These are phyloP conservation scores for Pseudogymnoascus sp. DNA, from an alignment of 2,329 filamentous ascomycete species.

Conservation along the genomic window DNA sequence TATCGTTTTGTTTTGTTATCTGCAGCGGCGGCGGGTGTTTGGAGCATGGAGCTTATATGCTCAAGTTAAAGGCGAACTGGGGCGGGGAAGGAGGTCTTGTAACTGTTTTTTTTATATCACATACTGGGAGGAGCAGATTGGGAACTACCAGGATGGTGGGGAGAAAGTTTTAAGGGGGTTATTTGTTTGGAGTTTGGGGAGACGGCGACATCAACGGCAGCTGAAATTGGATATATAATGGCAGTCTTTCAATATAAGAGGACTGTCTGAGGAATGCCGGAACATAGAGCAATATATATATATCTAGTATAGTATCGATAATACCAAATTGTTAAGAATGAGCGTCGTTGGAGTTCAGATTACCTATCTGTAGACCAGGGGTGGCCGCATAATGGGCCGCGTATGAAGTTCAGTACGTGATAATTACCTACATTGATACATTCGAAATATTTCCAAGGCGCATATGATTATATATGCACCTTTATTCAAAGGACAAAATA, in stretches of 20 bases:
- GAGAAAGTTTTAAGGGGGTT: neutral
- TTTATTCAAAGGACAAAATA: neutral
- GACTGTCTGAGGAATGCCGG: neutral
- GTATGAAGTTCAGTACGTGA: neutral
- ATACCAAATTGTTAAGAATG: constrained; percentile 6
- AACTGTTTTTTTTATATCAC: constrained; percentile 6
- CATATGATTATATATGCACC: neutral
- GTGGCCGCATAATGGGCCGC: constrained; percentile 4
- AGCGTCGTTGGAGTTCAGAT: neutral
- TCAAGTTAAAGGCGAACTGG: neutral
- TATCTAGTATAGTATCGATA: neutral
- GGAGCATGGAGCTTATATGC: constrained; percentile 2
- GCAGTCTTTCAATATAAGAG: neutral
- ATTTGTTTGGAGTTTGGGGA: constrained; percentile 2
- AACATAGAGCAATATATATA: neutral
- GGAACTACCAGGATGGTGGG: neutral
- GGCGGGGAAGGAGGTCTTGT: neutral
- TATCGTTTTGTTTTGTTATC: neutral
- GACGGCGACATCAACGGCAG: neutral
- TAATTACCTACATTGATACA: neutral
- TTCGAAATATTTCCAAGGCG: neutral
- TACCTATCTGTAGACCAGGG: neutral
- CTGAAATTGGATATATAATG: neutral
- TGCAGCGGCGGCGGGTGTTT: neutral
- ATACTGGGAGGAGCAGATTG: neutral